A percentile compares a stretch with the other conserved stretches of the same genome.
These are phyloP conservation scores for Collybia sp. DNA, from an alignment of 768 basidiomycete species.

Conservation along the genomic window DNA sequence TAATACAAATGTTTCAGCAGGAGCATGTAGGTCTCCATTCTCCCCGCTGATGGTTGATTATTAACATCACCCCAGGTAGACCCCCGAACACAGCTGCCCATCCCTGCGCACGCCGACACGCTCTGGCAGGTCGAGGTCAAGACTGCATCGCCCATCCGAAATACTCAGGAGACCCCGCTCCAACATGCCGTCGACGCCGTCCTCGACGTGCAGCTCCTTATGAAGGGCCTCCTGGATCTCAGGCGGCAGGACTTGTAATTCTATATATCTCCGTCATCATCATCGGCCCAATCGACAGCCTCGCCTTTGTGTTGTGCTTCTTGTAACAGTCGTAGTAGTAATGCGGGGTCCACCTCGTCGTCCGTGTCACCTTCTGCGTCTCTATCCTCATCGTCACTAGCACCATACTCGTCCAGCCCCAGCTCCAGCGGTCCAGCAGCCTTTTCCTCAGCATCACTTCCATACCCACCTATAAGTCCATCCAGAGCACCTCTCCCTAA, in stretches of 20 bases:
- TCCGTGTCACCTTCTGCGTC: slow-evolving; percentile 24
- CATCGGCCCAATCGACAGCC: slow-evolving; percentile 23
- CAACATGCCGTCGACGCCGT: slow-evolving; percentile 67
- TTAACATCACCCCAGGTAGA: slow-evolving; percentile 49
- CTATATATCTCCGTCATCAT: slow-evolving; percentile 45
- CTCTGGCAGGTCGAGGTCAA: slow-evolving; percentile 89
- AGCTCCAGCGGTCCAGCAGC: slow-evolving; percentile 30
- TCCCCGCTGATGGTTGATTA: background rate
- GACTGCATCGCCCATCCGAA: slow-evolving; percentile 73
- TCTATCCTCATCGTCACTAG: slow-evolving; percentile 35
- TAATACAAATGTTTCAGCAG: slow-evolving; percentile 83
- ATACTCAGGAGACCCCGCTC: slow-evolving; percentile 75
- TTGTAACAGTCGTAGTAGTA: slow-evolving; percentile 36
- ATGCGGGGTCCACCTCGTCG: slow-evolving; percentile 31
- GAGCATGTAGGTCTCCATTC: slow-evolving; percentile 40
- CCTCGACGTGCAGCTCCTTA: slow-evolving; percentile 74
- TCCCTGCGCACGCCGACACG: slow-evolving; percentile 74
- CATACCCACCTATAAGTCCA: slow-evolving; percentile 58
- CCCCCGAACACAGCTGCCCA: slow-evolving; percentile 67
- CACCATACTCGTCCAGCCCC: slow-evolving; percentile 36
- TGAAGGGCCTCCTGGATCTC: slow-evolving; percentile 82
- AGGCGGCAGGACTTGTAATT: slow-evolving; percentile 63
- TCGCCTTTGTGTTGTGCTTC: slow-evolving; percentile 24
- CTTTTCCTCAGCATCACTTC: slow-evolving; percentile 40
- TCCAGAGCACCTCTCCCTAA: slow-evolving; percentile 53